phyloP scores from a whole-genome alignment of 106 monocot species.

The Chionographis japonica region DNA sequence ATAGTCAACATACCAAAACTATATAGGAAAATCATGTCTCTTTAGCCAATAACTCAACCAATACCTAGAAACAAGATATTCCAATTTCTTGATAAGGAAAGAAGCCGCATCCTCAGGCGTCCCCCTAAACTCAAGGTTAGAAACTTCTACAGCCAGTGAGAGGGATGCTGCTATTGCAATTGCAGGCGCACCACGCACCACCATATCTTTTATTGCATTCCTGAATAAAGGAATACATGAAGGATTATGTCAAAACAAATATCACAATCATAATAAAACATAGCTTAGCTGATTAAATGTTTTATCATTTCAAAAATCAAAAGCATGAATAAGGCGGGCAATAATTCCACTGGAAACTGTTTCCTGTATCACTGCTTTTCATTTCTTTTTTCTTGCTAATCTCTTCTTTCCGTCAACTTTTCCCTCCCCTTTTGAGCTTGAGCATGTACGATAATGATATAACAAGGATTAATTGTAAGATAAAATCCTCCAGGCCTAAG shows the following conservation, averaged over 20 bases:
- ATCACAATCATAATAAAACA: not conserved
- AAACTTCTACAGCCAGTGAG: slow-evolving; percentile 83
- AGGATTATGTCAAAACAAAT: not conserved
- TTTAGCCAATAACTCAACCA: slow-evolving; percentile 6
- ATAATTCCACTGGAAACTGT: no score
- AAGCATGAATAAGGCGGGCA: no score
- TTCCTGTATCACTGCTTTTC: no score
- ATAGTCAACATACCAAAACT: not conserved
- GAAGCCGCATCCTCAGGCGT: slow-evolving; percentile 65
- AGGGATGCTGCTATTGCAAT: slow-evolving; percentile 94
- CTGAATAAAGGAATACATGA: slow-evolving; percentile 21
- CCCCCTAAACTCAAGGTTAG: slow-evolving; percentile 55
- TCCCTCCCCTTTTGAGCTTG: no score
- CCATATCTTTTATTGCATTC: slow-evolving; percentile 95
- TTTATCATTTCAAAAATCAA: no score
- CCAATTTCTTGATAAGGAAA: slow-evolving; percentile 65
- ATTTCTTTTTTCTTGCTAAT: no score
- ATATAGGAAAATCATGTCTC: not conserved
- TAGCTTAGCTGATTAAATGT: not conserved
- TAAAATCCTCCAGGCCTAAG: no score
- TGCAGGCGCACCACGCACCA: slow-evolving; percentile 94
- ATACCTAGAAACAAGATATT: slow-evolving; percentile 87
- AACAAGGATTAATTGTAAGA: no score
- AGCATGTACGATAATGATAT: no score
- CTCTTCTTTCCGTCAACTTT: no score